Base-by-base conservation (phyloP, 768 basidiomycete species). In the Russula vinacea region DNA sequence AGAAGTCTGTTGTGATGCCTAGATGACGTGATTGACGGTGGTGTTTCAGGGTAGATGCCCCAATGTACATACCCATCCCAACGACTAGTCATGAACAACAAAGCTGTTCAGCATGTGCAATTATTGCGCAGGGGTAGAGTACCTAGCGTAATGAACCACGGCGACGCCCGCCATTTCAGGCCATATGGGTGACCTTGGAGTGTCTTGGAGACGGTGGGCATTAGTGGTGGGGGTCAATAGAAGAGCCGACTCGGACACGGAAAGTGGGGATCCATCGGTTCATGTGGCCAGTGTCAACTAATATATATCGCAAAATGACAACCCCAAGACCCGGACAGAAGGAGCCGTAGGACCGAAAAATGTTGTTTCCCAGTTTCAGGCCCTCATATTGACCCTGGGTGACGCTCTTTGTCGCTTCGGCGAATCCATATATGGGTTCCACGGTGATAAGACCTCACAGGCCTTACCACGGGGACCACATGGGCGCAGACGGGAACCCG, bases 101-200 rank as follows among this genome's bases (percentile, higher is more conserved):
- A 3, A 9, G 7, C 11, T n/a, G 9, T 10, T 62, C 35, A 14
- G 32, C 19, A 59, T 58, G 5, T 22, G n/a, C 2, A 19, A 4
- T 2, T 8, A 26, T 6, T 1, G 5, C 37, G 26, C 13, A 19
- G 9, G 29, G 14, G 55, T 11, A 35, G 10, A 2, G 45, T 19
- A 77, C 78, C 79, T 39, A 76, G 70, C 0, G 86, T 87, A 6
- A 81, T 72, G 67, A 83, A 83, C 79, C 80, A 79, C 49, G 81
- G 77, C 0, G 85, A 86, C 0, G 83, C 81, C 24, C 86, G 78
- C 84, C 84, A 87, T 66, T 73, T 70, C 55, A 85, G 73, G 1
- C 83, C 84, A 67, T 76, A 73, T 29, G 83, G 60, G 60, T 70
- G 52, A 40, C 35, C 14, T 33, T 56, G 16, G 24, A 66, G 45